Base-by-base conservation (phyloP, 2,329 filamentous ascomycete species). In the Aciculosporium take region DNA sequence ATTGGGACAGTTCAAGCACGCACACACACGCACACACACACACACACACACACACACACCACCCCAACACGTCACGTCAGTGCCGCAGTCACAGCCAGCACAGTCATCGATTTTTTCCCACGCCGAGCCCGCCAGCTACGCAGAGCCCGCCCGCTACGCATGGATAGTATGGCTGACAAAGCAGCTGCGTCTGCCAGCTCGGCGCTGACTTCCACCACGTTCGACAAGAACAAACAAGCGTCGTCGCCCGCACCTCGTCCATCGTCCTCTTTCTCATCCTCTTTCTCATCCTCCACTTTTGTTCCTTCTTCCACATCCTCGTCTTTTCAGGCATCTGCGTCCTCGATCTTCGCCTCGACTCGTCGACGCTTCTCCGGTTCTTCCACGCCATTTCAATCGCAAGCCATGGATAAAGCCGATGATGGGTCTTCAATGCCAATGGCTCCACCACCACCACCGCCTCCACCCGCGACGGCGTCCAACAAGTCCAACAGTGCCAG, bases 401-500 rank as follows among this genome's bases (percentile, higher is more conserved):
- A 45, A 37, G 37, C 45, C 47, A 43, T 42, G 47, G 43, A 47
- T 28, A 48, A 49, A 40, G 40, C 43, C 36, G 40, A 44, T 35
- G 45, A n/a, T n/a, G n/a, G n/a, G n/a, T n/a, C n/a, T n/a, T n/a
- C n/a, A n/a, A n/a, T 43, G 43, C 43, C 54, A 51, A 57, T 56
- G 55, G 53, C 51, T 24, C 56, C 58, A 37, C 56, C 56, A 35
- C 50, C 53, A 17, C 23, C 34, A 36, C 23, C 34, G 8, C 46
- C 46, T 28, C n/a, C n/a, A n/a, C 42, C 51, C 18, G 37, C 53
- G 30, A 48, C 51, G 39, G 48, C 48, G 18, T 25, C 49, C 4
- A 69, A 64, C 53, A 71, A 68, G 48, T 51, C 68, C 40, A 63
- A 69, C 46, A 71, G 73, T 48, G 68, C 56, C 60, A 76, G 63